These are phyloP conservation scores for Plenodomus biglobosus DNA, from an alignment of 2,329 filamentous ascomycete species.

Conservation along the genomic window DNA sequence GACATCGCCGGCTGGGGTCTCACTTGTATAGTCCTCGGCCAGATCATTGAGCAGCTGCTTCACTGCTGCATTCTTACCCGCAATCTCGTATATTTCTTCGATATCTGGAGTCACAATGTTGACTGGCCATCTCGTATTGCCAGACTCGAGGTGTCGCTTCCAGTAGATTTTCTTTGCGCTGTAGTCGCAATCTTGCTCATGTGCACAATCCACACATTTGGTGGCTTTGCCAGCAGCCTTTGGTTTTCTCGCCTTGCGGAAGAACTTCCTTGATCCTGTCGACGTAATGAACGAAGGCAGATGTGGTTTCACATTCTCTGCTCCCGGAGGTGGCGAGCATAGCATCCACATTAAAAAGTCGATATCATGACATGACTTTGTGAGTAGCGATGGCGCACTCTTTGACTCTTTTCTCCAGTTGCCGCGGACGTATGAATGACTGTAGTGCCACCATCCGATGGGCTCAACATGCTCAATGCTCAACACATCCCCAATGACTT, in stretches of 20 bases:
- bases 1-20: conserved; percentile 53
- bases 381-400: conserved; percentile 79
- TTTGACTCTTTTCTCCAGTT: conserved; percentile 86
- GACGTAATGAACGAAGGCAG: conserved; percentile 76
- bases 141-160: conserved; percentile 65
- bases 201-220: conserved; percentile 81
- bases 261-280: conserved; percentile 74
- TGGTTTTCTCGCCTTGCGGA: conserved; percentile 75
- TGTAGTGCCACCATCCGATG: conserved; percentile 93
- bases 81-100: conserved; percentile 65
- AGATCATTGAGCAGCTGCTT: conserved; percentile 53
- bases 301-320: conserved; percentile 58
- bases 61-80: conserved; percentile 54
- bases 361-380: conserved; percentile 95
- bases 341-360: conserved; percentile 91
- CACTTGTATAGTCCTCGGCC: conserved; percentile 60
- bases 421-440: conserved; percentile 66
- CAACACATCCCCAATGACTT: conserved; percentile 78
- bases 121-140: conserved; percentile 77
- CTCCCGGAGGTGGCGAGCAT: conserved; percentile 63
- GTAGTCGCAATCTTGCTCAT: conserved; percentile 76
- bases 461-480: conserved; percentile 92
- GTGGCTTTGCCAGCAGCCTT: conserved; percentile 71
- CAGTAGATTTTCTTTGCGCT: conserved; percentile 83
- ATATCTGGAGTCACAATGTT: conserved; percentile 91